Conservation (phyloP, 208 protist genomes). For the Leishmania amazonensis region DNA sequence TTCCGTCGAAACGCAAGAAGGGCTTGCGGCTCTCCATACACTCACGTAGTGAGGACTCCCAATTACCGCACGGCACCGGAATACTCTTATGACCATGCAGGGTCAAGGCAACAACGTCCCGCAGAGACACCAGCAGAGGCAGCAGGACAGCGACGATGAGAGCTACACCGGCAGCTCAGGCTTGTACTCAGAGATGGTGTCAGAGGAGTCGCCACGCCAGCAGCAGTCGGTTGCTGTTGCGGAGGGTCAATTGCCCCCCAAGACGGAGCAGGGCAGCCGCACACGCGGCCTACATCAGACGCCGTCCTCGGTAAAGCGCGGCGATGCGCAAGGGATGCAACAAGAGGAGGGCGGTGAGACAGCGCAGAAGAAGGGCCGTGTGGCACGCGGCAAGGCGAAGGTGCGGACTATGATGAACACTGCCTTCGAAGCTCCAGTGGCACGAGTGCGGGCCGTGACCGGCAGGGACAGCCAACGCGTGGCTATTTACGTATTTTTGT, state of each 20-base stretch:
- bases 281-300: neutral
- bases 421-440: constrained; percentile 7
- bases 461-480: constrained; percentile 46
- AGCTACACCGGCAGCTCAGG: constrained; percentile 32
- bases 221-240: neutral
- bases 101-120: constrained; percentile 22
- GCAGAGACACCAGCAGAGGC: neutral
- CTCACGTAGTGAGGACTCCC: neutral
- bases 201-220: neutral
- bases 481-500: constrained; percentile 47
- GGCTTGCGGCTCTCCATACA: neutral
- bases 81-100: neutral
- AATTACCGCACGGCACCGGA: neutral
- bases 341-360: neutral
- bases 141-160: constrained; percentile 19
- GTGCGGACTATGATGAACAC: constrained; percentile 17
- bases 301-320: neutral
- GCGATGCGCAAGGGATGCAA: neutral
- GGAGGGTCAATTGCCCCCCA: neutral
- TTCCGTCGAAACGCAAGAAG: neutral
- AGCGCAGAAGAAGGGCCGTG: constrained; percentile 15
- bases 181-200: constrained; percentile 13
- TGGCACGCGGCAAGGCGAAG: constrained; percentile 10
- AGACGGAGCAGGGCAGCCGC: neutral
- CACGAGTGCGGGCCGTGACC: constrained; percentile 17